Conservation (phyloP, 345 rosid genomes). For the Citrus unshiu region DNA sequence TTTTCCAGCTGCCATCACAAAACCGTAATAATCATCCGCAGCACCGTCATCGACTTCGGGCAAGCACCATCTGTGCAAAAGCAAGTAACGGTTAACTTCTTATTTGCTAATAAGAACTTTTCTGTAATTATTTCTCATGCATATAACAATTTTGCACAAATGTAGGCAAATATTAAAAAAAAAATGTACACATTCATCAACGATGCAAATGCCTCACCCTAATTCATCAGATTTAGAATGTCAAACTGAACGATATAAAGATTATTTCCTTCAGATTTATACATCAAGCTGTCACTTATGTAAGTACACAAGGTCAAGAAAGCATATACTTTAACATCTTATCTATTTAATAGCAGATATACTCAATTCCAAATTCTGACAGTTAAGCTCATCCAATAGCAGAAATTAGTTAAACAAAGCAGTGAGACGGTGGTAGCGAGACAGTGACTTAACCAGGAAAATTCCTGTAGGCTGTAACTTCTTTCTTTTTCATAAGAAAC, state of each 20-base stretch:
- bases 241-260: background rate
- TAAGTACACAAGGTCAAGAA: background rate
- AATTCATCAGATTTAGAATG: background rate
- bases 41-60: slow-evolving; percentile 54
- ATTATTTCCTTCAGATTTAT: background rate
- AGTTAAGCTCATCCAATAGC: background rate
- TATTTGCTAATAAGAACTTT: background rate
- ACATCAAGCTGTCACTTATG: background rate
- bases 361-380: background rate
- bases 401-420: background rate
- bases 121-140: background rate
- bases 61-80: slow-evolving; percentile 59
- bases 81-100: slow-evolving; percentile 8
- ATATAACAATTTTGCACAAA: background rate
- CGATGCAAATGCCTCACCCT: background rate
- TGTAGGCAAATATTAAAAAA: background rate
- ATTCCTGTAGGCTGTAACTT: background rate
- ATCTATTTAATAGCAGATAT: background rate
- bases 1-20: slow-evolving; percentile 76
- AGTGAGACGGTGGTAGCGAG: background rate
- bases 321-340: background rate
- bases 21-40: slow-evolving; percentile 62
- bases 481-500: background rate
- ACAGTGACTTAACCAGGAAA: background rate
- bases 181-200: background rate